Percentiles rank a stretch among this genome's conserved stretches.
phyloP scores from a whole-genome alignment of 495 filamentous ascomycete genomes.

The Cudoniella acicularis region DNA sequence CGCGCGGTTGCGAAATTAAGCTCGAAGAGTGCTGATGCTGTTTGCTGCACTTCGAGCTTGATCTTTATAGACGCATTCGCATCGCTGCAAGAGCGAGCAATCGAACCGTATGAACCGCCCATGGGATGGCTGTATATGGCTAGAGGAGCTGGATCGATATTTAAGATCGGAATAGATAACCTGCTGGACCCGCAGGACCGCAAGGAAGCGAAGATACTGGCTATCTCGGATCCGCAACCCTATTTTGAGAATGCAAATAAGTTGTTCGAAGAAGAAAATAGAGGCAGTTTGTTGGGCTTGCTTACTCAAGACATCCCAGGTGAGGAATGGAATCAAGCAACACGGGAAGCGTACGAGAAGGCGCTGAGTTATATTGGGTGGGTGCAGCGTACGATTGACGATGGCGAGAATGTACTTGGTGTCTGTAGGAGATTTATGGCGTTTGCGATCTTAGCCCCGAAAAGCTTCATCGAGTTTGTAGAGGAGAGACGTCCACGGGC shows the following conservation, averaged over 20 bases:
- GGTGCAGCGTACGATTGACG: neutral
- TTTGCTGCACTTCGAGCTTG: slow-evolving; percentile 7
- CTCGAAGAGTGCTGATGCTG: slow-evolving; percentile 1
- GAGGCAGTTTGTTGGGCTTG: neutral
- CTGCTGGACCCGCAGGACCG: neutral
- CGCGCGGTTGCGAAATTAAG: neutral
- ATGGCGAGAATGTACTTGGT: neutral
- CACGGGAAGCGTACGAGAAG: slow-evolving; percentile 8
- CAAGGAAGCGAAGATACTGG: neutral
- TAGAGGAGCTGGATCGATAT: neutral
- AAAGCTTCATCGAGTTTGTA: slow-evolving; percentile 9
- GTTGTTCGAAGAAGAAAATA: neutral
- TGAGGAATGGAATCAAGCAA: slow-evolving; percentile 2
- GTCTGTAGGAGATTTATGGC: neutral
- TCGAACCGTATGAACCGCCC: slow-evolving; percentile 8
- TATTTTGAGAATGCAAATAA: too few relatives aligned
- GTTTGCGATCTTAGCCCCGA: neutral
- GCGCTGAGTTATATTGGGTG: slow-evolving; percentile 6
- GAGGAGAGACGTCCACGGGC: neutral
- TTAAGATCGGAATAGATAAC: neutral
- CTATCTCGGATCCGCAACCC: neutral
- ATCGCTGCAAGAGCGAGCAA: neutral
- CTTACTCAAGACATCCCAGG: neutral
- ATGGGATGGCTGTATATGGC: slow-evolving; percentile 10
- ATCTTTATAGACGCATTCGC: slow-evolving; percentile 8